Evolutionary conservation across 1,284 basidiomycete genomes (phyloP).

Genomic region (Papiliotrema terrestris): DNA sequence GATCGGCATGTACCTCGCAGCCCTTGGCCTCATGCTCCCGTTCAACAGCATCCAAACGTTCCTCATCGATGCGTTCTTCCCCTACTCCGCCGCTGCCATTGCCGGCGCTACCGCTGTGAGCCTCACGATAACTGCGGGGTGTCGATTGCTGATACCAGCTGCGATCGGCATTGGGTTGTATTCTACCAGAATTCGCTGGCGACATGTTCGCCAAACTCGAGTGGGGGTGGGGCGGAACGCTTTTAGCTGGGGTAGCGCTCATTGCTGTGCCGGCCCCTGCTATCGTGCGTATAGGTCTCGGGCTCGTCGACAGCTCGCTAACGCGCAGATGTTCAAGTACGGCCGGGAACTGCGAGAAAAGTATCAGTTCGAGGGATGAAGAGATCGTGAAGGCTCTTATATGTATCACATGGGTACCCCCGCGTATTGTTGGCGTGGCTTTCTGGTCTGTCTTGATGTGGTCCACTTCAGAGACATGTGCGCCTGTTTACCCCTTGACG

Average conservation of each 20-base stretch:
- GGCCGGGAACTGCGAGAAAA: constrained; percentile 45
- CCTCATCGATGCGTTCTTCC: constrained; percentile 51
- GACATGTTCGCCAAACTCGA: constrained; percentile 50
- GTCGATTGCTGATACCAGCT: constrained; percentile 8
- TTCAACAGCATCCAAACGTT: constrained; percentile 50
- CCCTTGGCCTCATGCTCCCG: constrained; percentile 45
- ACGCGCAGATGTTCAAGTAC: constrained; percentile 44
- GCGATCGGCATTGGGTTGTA: constrained; percentile 46
- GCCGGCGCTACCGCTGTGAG: constrained; percentile 46
- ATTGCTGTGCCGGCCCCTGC: constrained; percentile 49
- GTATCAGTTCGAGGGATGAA: constrained; percentile 38
- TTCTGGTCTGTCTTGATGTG: too few species aligned
- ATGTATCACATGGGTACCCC: too few species aligned
- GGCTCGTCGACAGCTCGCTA: neutral
- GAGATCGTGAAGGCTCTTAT: too few species aligned
- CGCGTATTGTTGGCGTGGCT: too few species aligned
- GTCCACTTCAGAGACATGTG: too few species aligned
- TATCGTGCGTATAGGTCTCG: constrained; percentile 25
- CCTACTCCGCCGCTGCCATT: constrained; percentile 51
- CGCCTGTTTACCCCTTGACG: too few species aligned
- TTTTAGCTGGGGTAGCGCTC: constrained; percentile 47
- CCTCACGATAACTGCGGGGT: neutral
- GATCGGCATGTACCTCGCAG: constrained; percentile 39
- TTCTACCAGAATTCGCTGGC: constrained; percentile 49
- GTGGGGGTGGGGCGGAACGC: constrained; percentile 50